Base-by-base conservation (phyloP, 164 flowering plant species). In the Nymphaea colorata region DNA sequence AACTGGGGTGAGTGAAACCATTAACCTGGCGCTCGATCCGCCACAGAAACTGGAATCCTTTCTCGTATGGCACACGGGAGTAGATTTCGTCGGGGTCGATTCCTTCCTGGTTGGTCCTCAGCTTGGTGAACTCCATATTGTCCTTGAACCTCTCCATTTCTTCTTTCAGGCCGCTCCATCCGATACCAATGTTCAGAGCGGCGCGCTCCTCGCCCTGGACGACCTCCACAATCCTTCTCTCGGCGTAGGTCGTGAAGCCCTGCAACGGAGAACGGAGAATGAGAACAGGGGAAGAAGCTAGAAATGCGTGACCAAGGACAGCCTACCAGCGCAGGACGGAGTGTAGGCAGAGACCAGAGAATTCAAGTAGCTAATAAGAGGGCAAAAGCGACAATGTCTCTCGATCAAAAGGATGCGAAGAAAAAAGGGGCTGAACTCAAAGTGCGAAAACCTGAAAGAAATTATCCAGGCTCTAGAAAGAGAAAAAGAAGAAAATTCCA, bases 231-330 rank as follows among this genome's bases (percentile, higher is more conserved):
- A 91, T 91, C 76, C 99, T 83, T 79, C 96, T 73, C 76, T 91
- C 99, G 0, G 99, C 99, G 81, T 94, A 94, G 3, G 96, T 90
- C 10, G 98, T 94, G 70, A 90, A 94, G 47, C 98, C 98, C 99
- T 94, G 61, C 4, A 67, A 63, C 45, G 43, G 63, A 5, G 64
- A 61, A 61, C 11, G 7, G 64, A 41, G 14, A 25, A 25, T 25
- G 36, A 25, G 36, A 25, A 25, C 36, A 25, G 36, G 36, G 36
- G 36, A 25, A 25, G 36, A 25, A 25, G 0, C 36, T 25, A 25
- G 36, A 25, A 25, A 25, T 25, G 36, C 36, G 36, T 25, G 36
- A 25, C 36, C 36, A 25, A 25, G 36, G 36, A 25, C 36, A 0
- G 36, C 0, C 0, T 25, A 25, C 36, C 36, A 25, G 36, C 36